Evolutionary conservation across 2,329 filamentous ascomycete genomes (phyloP), one percentile per base, ranked within the genome.

Genomic region (Diaporthe vaccinii): DNA sequence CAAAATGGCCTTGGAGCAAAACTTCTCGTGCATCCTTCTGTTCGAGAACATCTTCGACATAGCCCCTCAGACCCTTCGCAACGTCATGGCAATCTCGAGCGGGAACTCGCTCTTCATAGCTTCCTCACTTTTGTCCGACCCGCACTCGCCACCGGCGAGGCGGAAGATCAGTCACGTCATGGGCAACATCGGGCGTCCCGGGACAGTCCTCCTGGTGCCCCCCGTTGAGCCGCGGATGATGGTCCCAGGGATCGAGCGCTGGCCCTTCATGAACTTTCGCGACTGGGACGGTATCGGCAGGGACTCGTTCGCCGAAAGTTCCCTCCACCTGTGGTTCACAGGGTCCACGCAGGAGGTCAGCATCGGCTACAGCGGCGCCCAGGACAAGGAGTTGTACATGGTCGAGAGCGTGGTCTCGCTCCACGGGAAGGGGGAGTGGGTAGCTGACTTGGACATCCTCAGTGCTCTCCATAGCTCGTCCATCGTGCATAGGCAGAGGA

Each of bases 31-130:
- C 51, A 55, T 55, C 25, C n/a, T 55, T 7, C 22, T 55, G 51
- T 55, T 55, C n/a, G 51, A 55, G 25, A 55, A 14, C n/a, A 39
- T 55, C 51, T 28, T 55, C 22, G 49, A 51, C 22, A 17, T 51
- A 51, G 1, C 49, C 12, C 49, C 20, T 17, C 22, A 25, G 20
- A 22, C 20, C 39, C 14, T 25, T n/a, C 9, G 10, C 25, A 39
- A 20, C 5, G 41, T 68, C 28, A 68, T 68, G 62, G 62, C 62
- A 4, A 68, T 68, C 22, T 68, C 62, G 4, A 31, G 28, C 9
- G 62, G 62, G 17, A 46, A 68, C 62, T 68, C 62, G 20, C 28
- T 68, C 20, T 68, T 44, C 44, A 49, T 68, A 39, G 62, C 62
- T 31, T 31, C 36, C 34, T 46, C 36, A 7, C 41, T 68, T 9